phyloP scores from a whole-genome alignment of 2,329 filamentous ascomycete species.

The Xylariales sp. region DNA sequence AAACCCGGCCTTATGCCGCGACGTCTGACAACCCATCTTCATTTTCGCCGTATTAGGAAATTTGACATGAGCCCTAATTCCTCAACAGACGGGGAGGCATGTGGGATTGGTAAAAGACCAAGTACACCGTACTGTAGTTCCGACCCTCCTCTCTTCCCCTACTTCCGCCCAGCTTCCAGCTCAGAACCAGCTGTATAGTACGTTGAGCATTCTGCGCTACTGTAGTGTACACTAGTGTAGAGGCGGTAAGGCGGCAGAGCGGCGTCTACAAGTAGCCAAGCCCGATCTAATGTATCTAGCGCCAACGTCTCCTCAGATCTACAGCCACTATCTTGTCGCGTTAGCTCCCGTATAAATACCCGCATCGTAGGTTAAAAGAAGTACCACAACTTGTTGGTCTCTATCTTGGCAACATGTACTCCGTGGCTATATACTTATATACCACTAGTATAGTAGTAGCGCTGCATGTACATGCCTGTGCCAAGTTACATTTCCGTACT shows the following conservation, averaged over 20 bases:
- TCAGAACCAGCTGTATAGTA: no score
- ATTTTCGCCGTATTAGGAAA: conserved; percentile 15
- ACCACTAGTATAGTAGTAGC: background rate
- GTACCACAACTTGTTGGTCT: background rate
- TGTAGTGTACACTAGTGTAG: background rate
- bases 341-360: conserved; percentile 32
- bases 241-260: conserved; percentile 28
- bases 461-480: background rate
- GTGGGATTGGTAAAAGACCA: conserved; percentile 3
- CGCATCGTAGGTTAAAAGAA: conserved; percentile 11
- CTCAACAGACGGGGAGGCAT: background rate
- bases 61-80: conserved; percentile 10
- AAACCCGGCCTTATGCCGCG: background rate
- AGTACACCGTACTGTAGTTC: no score
- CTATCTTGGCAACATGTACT: background rate
- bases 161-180: no score
- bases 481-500: background rate
- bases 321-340: conserved; percentile 19
- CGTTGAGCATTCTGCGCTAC: no score
- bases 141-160: no score
- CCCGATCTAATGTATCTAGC: conserved; percentile 22
- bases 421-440: background rate
- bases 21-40: background rate
- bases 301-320: conserved; percentile 32
- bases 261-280: conserved; percentile 16